A percentile compares a stretch with the other conserved stretches of the same genome.
These are phyloP conservation scores for Candida corydali DNA, from an alignment of 805 yeast genomes.

Conservation along the genomic window DNA sequence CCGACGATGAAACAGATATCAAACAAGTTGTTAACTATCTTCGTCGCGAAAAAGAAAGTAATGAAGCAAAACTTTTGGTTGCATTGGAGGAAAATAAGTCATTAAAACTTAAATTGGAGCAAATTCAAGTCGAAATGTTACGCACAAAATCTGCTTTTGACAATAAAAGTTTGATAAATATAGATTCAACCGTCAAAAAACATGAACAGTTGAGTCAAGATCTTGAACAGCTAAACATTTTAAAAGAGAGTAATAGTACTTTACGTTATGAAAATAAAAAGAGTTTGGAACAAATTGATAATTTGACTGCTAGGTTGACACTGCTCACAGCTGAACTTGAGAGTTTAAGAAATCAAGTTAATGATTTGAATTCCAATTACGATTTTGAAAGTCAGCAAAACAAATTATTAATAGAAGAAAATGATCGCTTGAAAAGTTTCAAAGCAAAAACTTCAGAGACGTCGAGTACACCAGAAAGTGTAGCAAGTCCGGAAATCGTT, in stretches of 20 bases:
- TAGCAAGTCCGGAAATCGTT: neutral
- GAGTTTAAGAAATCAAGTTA: conserved; percentile 42
- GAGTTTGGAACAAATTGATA: conserved; percentile 18
- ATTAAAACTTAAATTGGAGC: conserved; percentile 47
- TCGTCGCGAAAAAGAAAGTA: conserved; percentile 71
- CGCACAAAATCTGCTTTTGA: conserved; percentile 33
- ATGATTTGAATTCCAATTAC: conserved; percentile 22
- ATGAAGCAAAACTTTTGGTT: conserved; percentile 46
- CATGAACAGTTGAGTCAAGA: conserved; percentile 48
- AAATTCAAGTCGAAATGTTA: conserved; percentile 43
- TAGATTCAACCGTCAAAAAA: conserved; percentile 27
- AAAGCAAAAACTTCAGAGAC: conserved; percentile 4
- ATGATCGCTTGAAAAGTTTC: conserved; percentile 15
- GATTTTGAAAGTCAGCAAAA: conserved; percentile 12
- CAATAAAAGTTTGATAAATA: conserved; percentile 15
- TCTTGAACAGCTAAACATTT: conserved; percentile 55
- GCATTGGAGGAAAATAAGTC: conserved; percentile 49
- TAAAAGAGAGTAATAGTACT: conserved; percentile 66
- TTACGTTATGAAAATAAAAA: conserved; percentile 48
- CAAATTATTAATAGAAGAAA: conserved; percentile 15
- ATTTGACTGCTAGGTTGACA: conserved; percentile 38
- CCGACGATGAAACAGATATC: conserved; percentile 13
- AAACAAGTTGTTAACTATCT: conserved; percentile 56
- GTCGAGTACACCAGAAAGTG: neutral
- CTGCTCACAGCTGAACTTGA: conserved; percentile 29